phyloP scores from a whole-genome alignment of 805 yeast species.

The Metschnikowia proteae region DNA sequence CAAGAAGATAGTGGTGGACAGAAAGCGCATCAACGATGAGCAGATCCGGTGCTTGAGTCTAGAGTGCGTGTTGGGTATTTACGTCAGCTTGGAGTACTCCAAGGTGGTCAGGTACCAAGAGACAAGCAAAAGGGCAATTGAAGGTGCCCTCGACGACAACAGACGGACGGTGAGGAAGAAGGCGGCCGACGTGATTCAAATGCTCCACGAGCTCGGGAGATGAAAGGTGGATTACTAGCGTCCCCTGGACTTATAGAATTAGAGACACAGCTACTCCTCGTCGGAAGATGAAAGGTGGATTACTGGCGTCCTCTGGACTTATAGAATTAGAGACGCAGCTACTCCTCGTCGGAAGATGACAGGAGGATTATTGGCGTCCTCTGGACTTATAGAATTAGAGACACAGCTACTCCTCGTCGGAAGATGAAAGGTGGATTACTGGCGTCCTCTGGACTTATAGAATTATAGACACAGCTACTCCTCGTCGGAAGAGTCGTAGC shows the following conservation, averaged over 20 bases:
- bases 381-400: slow-evolving; percentile 14
- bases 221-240: slow-evolving; percentile 5
- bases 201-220: slow-evolving; percentile 51
- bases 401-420: slow-evolving; percentile 20
- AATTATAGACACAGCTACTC: slow-evolving; percentile 15
- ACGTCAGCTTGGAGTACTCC: slow-evolving; percentile 32
- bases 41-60: slow-evolving; percentile 56
- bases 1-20: slow-evolving; percentile 14
- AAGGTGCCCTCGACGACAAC: slow-evolving; percentile 62
- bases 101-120: slow-evolving; percentile 50
- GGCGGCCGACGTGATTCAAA: slow-evolving; percentile 78
- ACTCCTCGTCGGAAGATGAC: slow-evolving; percentile 26
- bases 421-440: slow-evolving; percentile 14
- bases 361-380: slow-evolving; percentile 2
- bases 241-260: slow-evolving; percentile 12
- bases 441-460: slow-evolving; percentile 11
- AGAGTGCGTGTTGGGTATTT: slow-evolving; percentile 46
- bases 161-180: slow-evolving; percentile 71
- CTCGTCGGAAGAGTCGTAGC: slow-evolving; percentile 30
- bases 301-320: slow-evolving; percentile 5
- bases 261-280: slow-evolving; percentile 16
- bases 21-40: slow-evolving; percentile 33
- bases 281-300: slow-evolving; percentile 24
- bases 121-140: slow-evolving; percentile 46
- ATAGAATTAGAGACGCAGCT: slow-evolving; percentile 14